Percentiles rank a stretch among this genome's conserved stretches.
Evolutionary conservation across 108 stramenopile species (phyloP).

Genomic region (Pseudonitzschia multiseries): DNA sequence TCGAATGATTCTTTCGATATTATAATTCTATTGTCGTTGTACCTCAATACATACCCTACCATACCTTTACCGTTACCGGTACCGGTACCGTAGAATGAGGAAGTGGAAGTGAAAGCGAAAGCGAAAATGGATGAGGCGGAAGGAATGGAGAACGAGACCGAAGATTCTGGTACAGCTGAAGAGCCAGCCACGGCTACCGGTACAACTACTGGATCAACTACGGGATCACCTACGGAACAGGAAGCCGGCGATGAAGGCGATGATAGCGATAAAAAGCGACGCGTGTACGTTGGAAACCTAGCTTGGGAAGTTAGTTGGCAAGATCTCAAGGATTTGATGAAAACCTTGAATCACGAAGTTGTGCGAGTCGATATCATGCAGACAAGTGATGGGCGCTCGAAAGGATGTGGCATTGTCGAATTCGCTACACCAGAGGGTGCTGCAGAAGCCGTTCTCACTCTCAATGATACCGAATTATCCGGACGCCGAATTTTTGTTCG

Average conservation of each 20-base stretch:
- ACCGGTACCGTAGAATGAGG: too few species aligned
- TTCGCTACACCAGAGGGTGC: constrained; percentile 75
- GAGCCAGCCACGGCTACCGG: too few species aligned
- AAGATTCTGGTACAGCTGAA: too few species aligned
- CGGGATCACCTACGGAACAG: not conserved
- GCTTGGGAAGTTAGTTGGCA: constrained; percentile 85
- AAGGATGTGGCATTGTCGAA: constrained; percentile 91
- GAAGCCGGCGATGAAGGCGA: not conserved
- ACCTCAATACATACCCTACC: too few species aligned
- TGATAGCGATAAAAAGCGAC: constrained; percentile 25
- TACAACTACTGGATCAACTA: too few species aligned
- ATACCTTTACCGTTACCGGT: too few species aligned
- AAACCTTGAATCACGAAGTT: constrained; percentile 74
- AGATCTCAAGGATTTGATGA: constrained; percentile 95
- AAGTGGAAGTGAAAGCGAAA: too few species aligned
- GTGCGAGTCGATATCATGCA: constrained; percentile 77
- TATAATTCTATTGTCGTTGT: not conserved
- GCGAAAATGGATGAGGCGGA: too few species aligned
- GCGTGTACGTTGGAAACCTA: constrained; percentile 93
- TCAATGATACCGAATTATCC: constrained; percentile 76
- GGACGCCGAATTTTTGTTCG: constrained; percentile 75
- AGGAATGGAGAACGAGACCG: too few species aligned
- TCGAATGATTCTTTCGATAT: not conserved
- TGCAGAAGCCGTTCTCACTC: constrained; percentile 48
- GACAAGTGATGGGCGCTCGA: constrained; percentile 75